These are phyloP conservation scores for Trypanosoma platydactyli DNA, from an alignment of 208 protist species.

Conservation along the genomic window DNA sequence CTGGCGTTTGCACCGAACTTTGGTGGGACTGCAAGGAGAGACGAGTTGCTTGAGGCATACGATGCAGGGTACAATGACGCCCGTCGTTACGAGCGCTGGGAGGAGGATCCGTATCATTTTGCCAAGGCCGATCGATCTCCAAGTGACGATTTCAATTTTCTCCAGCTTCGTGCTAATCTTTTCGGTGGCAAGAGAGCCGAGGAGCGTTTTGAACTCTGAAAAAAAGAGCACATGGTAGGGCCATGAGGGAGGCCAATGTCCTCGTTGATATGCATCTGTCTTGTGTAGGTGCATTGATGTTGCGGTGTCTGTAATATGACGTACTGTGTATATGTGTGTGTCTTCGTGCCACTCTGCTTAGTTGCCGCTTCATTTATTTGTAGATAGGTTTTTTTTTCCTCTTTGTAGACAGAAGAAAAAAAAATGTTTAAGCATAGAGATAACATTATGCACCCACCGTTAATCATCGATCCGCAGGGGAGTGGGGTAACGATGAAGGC, in stretches of 20 bases:
- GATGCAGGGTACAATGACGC: constrained; percentile 88
- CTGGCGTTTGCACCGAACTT: constrained; percentile 71
- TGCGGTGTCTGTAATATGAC: neutral
- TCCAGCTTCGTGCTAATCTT: constrained; percentile 72
- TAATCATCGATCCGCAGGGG: constrained; percentile 46
- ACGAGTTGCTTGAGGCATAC: constrained; percentile 78
- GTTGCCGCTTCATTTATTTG: neutral
- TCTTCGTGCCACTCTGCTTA: no score
- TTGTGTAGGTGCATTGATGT: neutral
- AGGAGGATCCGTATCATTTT: constrained; percentile 90
- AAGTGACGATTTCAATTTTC: constrained; percentile 81
- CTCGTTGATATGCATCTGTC: neutral
- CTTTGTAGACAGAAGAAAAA: neutral
- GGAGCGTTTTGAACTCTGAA: constrained; percentile 74
- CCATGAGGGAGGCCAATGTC: neutral
- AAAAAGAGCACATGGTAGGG: neutral
- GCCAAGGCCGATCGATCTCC: constrained; percentile 82
- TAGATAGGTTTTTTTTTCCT: constrained; percentile 1
- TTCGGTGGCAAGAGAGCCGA: constrained; percentile 68
- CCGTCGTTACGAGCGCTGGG: constrained; percentile 86
- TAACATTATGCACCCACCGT: constrained; percentile 47
- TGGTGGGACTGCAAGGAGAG: constrained; percentile 42
- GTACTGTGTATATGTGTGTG: neutral
- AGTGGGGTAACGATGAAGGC: constrained; percentile 23
- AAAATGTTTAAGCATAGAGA: constrained; percentile 72